Evolutionary conservation across 805 yeast genomes (phyloP).

Genomic region (Diddensiella santjacobensis): DNA sequence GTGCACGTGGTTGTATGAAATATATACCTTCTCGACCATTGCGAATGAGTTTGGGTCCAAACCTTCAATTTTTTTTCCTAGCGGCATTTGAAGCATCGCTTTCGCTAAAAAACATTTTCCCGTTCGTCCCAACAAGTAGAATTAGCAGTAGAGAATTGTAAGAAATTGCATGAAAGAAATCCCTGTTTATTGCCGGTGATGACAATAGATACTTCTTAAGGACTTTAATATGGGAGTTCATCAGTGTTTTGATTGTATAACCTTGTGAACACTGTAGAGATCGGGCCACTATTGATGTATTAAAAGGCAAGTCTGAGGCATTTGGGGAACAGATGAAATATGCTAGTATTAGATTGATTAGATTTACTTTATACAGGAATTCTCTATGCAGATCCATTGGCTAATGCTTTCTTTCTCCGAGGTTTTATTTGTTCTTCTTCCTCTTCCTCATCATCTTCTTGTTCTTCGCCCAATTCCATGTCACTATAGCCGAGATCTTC

Average conservation of each 20-base stretch:
- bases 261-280: background rate
- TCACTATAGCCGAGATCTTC: slow-evolving; percentile 19
- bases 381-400: slow-evolving; percentile 3
- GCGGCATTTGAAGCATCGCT: too few relatives aligned
- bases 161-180: too few relatives aligned
- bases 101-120: too few relatives aligned
- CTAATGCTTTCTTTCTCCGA: slow-evolving; percentile 3
- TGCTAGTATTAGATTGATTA: too few relatives aligned
- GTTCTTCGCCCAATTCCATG: slow-evolving; percentile 14
- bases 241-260: background rate
- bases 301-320: background rate
- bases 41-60: background rate
- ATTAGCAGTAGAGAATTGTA: too few relatives aligned
- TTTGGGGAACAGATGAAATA: too few relatives aligned
- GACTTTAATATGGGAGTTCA: background rate
- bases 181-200: too few relatives aligned
- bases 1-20: slow-evolving; percentile 78
- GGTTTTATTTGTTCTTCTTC: slow-evolving; percentile 3
- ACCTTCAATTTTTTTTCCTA: too few relatives aligned
- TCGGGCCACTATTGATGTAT: background rate
- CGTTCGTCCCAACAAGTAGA: too few relatives aligned
- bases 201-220: background rate
- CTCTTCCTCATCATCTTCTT: slow-evolving; percentile 21
- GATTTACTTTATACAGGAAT: too few relatives aligned
- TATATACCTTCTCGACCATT: slow-evolving; percentile 43